A percentile compares a stretch with the other conserved stretches of the same genome.
Conservation (phyloP, 257 asterid genomes). For the Solanum rostratum region DNA sequence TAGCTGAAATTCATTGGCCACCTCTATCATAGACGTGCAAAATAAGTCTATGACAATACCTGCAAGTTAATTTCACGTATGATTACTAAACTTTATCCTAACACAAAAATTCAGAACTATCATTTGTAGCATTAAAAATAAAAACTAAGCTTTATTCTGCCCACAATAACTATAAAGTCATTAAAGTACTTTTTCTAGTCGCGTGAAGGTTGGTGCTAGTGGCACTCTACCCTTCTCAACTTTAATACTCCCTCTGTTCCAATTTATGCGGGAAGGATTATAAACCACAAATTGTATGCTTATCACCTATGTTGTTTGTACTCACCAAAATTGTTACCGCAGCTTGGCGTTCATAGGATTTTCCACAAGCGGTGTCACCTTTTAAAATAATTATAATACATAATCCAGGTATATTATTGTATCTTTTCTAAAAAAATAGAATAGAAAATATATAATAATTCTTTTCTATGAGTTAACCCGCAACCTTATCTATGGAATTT, state of each 20-base stretch:
- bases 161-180: neutral
- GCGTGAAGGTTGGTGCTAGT: neutral
- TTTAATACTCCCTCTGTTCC: neutral
- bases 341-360: too few species aligned
- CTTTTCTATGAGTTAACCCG: too few species aligned
- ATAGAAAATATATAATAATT: too few species aligned
- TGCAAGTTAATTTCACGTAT: neutral
- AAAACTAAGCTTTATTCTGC: neutral
- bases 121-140: neutral
- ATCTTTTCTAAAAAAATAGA: too few species aligned
- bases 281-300: neutral
- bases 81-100: neutral
- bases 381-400: too few species aligned
- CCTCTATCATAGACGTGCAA: conserved; percentile 18
- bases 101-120: neutral
- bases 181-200: neutral
- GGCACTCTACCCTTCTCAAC: neutral
- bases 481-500: too few species aligned
- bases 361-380: too few species aligned
- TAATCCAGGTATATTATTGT: too few species aligned
- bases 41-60: conserved; percentile 7
- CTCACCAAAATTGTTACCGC: neutral
- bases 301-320: neutral
- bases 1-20: conserved; percentile 15
- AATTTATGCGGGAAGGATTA: neutral